These are phyloP conservation scores for Tubosaeta brunneosetosa DNA, from an alignment of 768 basidiomycete genomes.

Conservation along the genomic window DNA sequence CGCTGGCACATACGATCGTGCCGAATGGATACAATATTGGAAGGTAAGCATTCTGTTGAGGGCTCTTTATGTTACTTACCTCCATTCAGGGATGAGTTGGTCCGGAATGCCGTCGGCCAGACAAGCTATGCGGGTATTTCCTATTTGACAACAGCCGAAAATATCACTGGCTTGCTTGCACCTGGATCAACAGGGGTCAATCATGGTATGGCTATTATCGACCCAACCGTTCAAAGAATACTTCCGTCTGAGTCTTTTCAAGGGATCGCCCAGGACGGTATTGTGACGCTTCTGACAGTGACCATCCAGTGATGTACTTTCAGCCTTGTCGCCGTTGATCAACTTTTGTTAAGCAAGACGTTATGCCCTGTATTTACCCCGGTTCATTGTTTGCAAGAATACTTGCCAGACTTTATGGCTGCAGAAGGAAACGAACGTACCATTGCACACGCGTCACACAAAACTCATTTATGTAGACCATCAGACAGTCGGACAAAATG, in stretches of 20 bases:
- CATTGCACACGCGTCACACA: too few species aligned
- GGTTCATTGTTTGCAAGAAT: too few species aligned
- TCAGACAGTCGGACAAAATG: too few species aligned
- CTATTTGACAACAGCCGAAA: conserved; percentile 44
- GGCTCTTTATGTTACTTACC: neutral
- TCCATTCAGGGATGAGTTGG: conserved; percentile 33
- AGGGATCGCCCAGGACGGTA: conserved; percentile 58
- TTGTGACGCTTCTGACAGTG: conserved; percentile 50
- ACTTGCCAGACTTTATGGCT: too few species aligned
- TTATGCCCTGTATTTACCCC: too few species aligned
- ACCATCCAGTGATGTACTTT: conserved; percentile 31
- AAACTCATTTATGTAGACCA: too few species aligned
- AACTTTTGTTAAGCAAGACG: too few species aligned
- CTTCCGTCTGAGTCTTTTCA: neutral
- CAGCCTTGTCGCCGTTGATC: too few species aligned
- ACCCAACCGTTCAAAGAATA: neutral
- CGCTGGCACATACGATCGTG: conserved; percentile 37
- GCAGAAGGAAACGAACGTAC: too few species aligned
- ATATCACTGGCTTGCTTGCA: conserved; percentile 49
- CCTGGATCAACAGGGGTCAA: conserved; percentile 49
- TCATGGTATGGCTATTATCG: conserved; percentile 36
- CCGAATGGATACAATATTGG: conserved; percentile 48
- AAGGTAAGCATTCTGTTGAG: conserved; percentile 22
- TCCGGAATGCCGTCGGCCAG: conserved; percentile 35
- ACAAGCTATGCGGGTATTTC: conserved; percentile 41